Evolutionary conservation across 1,284 basidiomycete species (phyloP), one percentile per base, ranked within the genome.

Genomic region (Sanguinoderma infundibulare): DNA sequence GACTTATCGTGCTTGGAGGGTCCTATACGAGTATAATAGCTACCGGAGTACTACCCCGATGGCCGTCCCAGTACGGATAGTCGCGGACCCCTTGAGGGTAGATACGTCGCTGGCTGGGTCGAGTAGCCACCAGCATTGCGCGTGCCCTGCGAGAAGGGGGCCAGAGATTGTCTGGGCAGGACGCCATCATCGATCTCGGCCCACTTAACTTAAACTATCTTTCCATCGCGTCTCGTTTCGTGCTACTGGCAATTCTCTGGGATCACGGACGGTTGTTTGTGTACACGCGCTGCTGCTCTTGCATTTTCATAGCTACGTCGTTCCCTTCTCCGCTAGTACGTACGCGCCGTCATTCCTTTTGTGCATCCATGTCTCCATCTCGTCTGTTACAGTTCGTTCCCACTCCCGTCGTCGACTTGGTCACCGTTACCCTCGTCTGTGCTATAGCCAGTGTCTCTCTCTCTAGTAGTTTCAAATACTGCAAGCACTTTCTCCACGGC

Each of bases 11-110:
- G 55, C 56, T 53, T 51, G 62, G 67, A 60, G 57, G 64, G 62
- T 57, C 55, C n/a, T 70, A 73, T 72, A 74, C 62, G 71, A 72
- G 69, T 72, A 71, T 74, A 73, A 69, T 73, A 53, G 58, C 61
- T 65, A 60, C 55, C 53, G 62, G 55, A 57, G 65, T 60, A 62
- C 55, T 61, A 47, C 58, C 53, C 47, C 54, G 55, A 60, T 39
- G 53, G 49, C 42, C 20, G 22, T 52, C 59, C 62, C 46, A 35
- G 59, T 53, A 24, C 14, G 36, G 55, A 49, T 51, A 51, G 26
- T 57, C 55, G 50, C 52, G 28, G 49, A 26, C 60, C 57, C 53
- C 60, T 52, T 52, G 39, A 26, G 42, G 42, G 50, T 50, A 53
- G 52, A 53, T 30, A 17, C 20, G n/a, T n/a, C n/a, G n/a, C n/a